These are phyloP conservation scores for Bathelium albidoporum DNA, from an alignment of 495 filamentous ascomycete genomes.

Conservation along the genomic window DNA sequence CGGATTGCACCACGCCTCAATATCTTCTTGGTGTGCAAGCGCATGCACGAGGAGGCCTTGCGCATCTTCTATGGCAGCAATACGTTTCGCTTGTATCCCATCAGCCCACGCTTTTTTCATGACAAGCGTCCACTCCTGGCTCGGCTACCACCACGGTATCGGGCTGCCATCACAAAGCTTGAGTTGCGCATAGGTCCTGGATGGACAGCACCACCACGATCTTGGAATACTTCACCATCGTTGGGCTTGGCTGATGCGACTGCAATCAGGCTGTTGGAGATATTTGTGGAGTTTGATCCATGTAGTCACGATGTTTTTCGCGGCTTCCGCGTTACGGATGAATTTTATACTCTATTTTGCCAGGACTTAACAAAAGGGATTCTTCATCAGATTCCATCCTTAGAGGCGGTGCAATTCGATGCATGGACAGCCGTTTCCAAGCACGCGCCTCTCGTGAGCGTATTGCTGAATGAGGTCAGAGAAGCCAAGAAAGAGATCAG, in stretches of 20 bases:
- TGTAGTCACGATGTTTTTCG: conserved; percentile 55
- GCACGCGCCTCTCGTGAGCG: conserved; percentile 58
- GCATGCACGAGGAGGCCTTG: conserved; percentile 61
- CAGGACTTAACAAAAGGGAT: conserved; percentile 47
- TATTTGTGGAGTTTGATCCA: conserved; percentile 74
- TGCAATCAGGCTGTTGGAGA: conserved; percentile 51
- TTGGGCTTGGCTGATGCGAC: conserved; percentile 57
- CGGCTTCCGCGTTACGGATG: conserved; percentile 53
- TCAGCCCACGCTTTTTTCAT: conserved; percentile 56
- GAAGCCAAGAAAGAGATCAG: conserved; percentile 43
- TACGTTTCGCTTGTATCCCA: conserved; percentile 68
- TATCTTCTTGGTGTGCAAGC: conserved; percentile 52
- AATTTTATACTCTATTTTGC: conserved; percentile 69
- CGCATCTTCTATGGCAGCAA: conserved; percentile 65
- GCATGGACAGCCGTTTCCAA: conserved; percentile 61
- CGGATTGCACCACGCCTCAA: conserved; percentile 45
- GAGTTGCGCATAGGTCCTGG: conserved; percentile 74
- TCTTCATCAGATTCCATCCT: conserved; percentile 46
- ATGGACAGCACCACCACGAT: conserved; percentile 62
- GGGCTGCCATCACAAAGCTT: conserved; percentile 52
- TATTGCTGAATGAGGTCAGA: conserved; percentile 47
- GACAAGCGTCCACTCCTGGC: conserved; percentile 54
- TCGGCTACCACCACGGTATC: conserved; percentile 56
- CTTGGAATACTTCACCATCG: conserved; percentile 57
- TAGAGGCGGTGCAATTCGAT: conserved; percentile 64